Evolutionary conservation across 306 rosid genomes (phyloP), one percentile per base, ranked within the genome.

Genomic region (Gastrolobium bilobum): DNA sequence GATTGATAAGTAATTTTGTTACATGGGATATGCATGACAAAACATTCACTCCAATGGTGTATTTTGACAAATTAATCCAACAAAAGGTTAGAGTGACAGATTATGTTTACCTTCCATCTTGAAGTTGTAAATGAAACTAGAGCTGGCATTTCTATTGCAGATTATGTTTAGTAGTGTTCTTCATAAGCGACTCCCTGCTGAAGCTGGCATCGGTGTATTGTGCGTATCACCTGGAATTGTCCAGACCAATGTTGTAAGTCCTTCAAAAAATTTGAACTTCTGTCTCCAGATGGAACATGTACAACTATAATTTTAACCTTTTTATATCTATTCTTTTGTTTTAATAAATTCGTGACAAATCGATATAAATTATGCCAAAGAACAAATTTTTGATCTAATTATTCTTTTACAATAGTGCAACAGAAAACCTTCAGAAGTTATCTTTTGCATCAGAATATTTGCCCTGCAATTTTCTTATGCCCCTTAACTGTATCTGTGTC

Each of bases 221-320:
- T 95, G 99, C 69, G 99, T 90, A 30, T 95, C 99, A 10, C 99
- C 99, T 72, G 99, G 99, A 82, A 79, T 95, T 81, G 99, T 95
- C 78, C 98, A 90, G 5, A 95, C 98, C 68, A 95, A 95, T 84
- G 99, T 95, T 65, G 99, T 92, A 85, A 89, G 97, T 90, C 64
- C 75, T 78, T 63, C 52, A 50, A 80, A 13, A 67, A 54, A 20
- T n/a, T 57, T 68, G 40, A 31, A 53, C 39, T 7, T 48, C 68
- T 67, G 43, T 58, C 68, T 63, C 33, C 38, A 58, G 39, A 33
- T 61, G 54, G 60, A 63, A 37, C 13, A 38, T 66, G 30, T 38
- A 3, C 0, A 8, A 2, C 20, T 71, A 54, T 53, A 62, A 53
- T 33, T 13, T 74, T 39, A 40, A 31, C 10, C 6, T 6, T 26